phyloP scores from a whole-genome alignment of 1,139 yeast species.

The Hemisphaericaspora xylofermentans region DNA sequence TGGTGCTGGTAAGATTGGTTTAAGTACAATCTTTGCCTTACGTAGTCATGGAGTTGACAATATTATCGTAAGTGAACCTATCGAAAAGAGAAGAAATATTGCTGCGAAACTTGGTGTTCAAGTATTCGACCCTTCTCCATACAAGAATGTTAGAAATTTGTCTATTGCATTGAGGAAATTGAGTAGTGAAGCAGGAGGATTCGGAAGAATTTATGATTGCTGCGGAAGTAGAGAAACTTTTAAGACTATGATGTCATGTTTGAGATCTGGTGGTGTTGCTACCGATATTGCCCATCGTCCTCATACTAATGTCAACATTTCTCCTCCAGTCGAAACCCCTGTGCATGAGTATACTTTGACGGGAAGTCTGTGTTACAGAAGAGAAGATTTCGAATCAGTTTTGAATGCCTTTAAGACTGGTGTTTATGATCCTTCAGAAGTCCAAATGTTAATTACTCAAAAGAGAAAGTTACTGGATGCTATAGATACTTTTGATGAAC shows the following conservation, averaged over 20 bases:
- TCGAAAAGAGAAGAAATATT: conserved; percentile 49
- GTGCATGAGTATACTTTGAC: conserved; percentile 41
- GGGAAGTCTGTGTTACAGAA: conserved; percentile 51
- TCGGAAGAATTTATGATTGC: conserved; percentile 58
- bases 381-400: conserved; percentile 48
- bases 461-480: conserved; percentile 41
- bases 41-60: conserved; percentile 54
- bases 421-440: conserved; percentile 35
- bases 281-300: conserved; percentile 63
- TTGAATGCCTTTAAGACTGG: conserved; percentile 44
- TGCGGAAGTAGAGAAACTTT: conserved; percentile 60
- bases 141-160: conserved; percentile 26
- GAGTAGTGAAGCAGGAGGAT: conserved; percentile 53
- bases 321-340: conserved; percentile 50
- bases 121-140: conserved; percentile 45
- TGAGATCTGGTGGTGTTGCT: conserved; percentile 58
- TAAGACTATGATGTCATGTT: conserved; percentile 48
- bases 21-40: conserved; percentile 54
- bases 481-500: conserved; percentile 44
- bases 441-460: conserved; percentile 42
- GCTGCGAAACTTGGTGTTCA: conserved; percentile 52
- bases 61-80: conserved; percentile 63
- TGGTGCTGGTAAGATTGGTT: conserved; percentile 65
- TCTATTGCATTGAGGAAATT: conserved; percentile 33
- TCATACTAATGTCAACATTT: conserved; percentile 15